phyloP scores from a whole-genome alignment of 2,329 filamentous ascomycete species.

The Pseudogymnoascus sp. region DNA sequence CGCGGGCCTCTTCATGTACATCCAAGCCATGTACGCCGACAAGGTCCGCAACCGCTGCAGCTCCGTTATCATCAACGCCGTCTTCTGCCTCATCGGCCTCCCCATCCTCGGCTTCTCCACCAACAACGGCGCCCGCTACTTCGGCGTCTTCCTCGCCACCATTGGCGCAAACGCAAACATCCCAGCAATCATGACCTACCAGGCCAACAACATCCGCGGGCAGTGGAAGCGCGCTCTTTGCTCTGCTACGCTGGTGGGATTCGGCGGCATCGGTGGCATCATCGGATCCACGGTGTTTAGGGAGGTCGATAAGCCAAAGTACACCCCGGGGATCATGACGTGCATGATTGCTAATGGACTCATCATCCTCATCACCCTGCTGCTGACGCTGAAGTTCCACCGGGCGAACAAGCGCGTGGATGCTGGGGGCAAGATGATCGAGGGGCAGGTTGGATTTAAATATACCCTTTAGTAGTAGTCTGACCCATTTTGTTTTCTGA shows the following conservation, averaged over 20 bases:
- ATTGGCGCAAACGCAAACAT: constrained; percentile 61
- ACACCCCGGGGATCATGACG: constrained; percentile 28
- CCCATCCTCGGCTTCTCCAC: constrained; percentile 40
- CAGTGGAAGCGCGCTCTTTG: constrained; percentile 84
- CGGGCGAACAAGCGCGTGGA: constrained; percentile 24
- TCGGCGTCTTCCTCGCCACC: constrained; percentile 45
- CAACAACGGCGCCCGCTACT: constrained; percentile 44
- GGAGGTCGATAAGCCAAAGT: constrained; percentile 43
- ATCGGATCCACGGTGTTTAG: constrained; percentile 67
- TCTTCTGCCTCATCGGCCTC: constrained; percentile 30
- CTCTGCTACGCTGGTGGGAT: constrained; percentile 66
- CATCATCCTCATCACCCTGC: constrained; percentile 19
- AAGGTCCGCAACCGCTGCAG: constrained; percentile 43
- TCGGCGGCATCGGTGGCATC: constrained; percentile 73
- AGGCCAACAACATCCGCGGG: constrained; percentile 80
- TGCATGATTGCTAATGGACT: constrained; percentile 12
- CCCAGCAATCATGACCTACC: constrained; percentile 67
- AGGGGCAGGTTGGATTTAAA: constrained; percentile 24
- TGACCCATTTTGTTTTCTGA: not conserved
- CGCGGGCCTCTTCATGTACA: constrained; percentile 36
- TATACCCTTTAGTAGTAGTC: constrained; percentile 16
- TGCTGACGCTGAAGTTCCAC: constrained; percentile 21
- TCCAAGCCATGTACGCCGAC: constrained; percentile 41
- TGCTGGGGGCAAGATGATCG: constrained; percentile 25
- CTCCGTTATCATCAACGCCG: constrained; percentile 41